Evolutionary conservation across 208 protist genomes (phyloP).

Genomic region (Crithidia sp.): DNA sequence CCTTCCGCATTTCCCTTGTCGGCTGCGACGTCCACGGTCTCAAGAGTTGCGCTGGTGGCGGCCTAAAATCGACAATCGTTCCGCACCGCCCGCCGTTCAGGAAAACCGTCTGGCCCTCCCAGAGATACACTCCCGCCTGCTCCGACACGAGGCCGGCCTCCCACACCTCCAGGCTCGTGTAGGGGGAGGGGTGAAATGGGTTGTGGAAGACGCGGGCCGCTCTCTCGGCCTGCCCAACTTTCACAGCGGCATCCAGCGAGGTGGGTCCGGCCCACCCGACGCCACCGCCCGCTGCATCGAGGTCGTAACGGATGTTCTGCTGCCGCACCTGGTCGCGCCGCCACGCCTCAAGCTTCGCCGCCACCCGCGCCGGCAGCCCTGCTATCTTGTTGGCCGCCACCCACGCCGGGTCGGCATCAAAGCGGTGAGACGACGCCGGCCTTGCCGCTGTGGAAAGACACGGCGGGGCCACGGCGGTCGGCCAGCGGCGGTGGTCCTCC

Average conservation of each 20-base stretch:
- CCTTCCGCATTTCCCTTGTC: conserved; percentile 11
- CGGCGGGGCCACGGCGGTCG: conserved; percentile 29
- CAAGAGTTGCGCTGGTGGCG: conserved; percentile 27
- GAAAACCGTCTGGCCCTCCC: conserved; percentile 34
- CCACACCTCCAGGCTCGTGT: conserved; percentile 46
- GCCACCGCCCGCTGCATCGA: background rate
- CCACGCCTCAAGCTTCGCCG: conserved; percentile 21
- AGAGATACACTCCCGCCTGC: conserved; percentile 32
- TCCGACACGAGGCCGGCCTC: conserved; percentile 33
- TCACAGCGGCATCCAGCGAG: too few relatives aligned
- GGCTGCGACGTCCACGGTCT: conserved; percentile 16
- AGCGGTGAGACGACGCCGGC: background rate
- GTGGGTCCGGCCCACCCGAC: too few relatives aligned
- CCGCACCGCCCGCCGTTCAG: conserved; percentile 34
- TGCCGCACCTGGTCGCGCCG: conserved; percentile 11
- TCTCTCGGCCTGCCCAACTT: background rate
- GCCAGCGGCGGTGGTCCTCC: conserved; percentile 43
- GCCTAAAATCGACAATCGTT: conserved; percentile 44
- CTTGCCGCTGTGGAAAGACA: background rate
- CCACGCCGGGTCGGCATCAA: background rate
- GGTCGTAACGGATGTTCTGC: conserved; percentile 18
- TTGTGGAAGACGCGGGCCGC: background rate
- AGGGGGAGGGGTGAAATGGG: conserved; percentile 4
- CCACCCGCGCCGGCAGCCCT: background rate
- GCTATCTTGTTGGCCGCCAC: background rate